Conservation (phyloP, 331 rosid species). For the Saraca asoca region DNA sequence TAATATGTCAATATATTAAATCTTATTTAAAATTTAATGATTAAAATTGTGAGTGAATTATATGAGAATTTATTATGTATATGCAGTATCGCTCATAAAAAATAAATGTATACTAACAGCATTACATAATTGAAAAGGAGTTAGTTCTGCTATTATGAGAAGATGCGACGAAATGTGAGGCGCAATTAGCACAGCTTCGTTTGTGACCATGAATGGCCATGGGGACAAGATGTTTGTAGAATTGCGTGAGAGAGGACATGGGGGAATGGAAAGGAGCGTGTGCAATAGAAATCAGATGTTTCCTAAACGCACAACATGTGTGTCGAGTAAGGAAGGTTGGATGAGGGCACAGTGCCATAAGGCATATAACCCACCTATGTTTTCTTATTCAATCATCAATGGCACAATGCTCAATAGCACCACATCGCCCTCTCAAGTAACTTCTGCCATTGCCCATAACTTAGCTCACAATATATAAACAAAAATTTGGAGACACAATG, state of each 20-base stretch:
- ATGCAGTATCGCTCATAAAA: too few species aligned
- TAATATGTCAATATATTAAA: too few species aligned
- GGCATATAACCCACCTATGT: constrained; percentile 52
- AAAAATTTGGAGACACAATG: background rate
- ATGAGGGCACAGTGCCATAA: constrained; percentile 47
- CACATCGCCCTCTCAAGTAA: constrained; percentile 23
- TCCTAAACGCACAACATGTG: constrained; percentile 55
- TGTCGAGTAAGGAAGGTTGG: constrained; percentile 42
- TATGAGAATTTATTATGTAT: too few species aligned
- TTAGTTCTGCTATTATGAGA: too few species aligned
- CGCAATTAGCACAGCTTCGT: too few species aligned
- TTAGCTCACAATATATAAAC: constrained; percentile 30
- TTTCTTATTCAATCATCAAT: constrained; percentile 57
- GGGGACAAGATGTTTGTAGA: constrained; percentile 57
- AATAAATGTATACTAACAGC: too few species aligned
- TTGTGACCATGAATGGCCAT: constrained; percentile 37
- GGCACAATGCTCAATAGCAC: constrained; percentile 43
- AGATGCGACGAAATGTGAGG: too few species aligned
- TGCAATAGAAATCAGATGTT: constrained; percentile 60
- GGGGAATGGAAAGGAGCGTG: constrained; percentile 60
- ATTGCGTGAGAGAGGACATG: constrained; percentile 51
- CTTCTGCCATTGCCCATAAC: constrained; percentile 59
- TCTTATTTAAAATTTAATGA: too few species aligned
- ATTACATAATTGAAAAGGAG: too few species aligned
- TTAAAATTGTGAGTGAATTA: too few species aligned